Percentiles rank a stretch among this genome's conserved stretches.
Evolutionary conservation across 768 basidiomycete genomes (phyloP).

Genomic region (Lactarius vividus): DNA sequence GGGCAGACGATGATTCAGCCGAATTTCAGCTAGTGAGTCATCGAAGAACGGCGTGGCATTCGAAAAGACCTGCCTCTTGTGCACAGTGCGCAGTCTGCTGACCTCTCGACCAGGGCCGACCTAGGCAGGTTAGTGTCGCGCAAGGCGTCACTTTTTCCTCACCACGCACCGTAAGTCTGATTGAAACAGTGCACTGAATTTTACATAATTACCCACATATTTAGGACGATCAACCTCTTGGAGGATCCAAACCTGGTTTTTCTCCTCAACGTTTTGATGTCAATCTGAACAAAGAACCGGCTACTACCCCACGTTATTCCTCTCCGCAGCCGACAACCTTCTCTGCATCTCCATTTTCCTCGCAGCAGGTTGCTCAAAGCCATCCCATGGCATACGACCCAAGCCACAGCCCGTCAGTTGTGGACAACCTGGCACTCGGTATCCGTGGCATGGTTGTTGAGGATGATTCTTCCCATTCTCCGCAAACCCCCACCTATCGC

Average conservation of each 20-base stretch:
- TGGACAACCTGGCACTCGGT: slow-evolving; percentile 51
- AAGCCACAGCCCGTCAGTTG: slow-evolving; percentile 39
- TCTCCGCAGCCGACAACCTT: slow-evolving; percentile 42
- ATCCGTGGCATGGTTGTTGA: slow-evolving; percentile 62
- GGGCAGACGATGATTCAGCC: slow-evolving; percentile 55
- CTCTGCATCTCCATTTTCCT: slow-evolving; percentile 36
- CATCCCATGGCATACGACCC: slow-evolving; percentile 38
- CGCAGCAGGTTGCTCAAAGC: slow-evolving; percentile 31
- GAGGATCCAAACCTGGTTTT: slow-evolving; percentile 44
- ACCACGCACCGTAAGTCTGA: slow-evolving; percentile 25
- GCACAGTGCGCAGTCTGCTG: slow-evolving; percentile 9
- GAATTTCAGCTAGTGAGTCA: slow-evolving; percentile 46
- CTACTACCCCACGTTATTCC: slow-evolving; percentile 43
- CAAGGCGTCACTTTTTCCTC: slow-evolving; percentile 23
- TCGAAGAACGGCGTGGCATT: background rate
- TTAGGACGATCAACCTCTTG: slow-evolving; percentile 28
- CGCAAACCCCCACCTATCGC: slow-evolving; percentile 36
- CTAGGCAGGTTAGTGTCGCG: slow-evolving; percentile 26
- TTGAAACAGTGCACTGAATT: background rate
- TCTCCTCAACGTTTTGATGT: slow-evolving; percentile 56
- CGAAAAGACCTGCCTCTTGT: slow-evolving; percentile 9
- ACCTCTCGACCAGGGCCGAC: slow-evolving; percentile 16
- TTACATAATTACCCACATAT: slow-evolving; percentile 29
- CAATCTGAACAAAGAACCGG: slow-evolving; percentile 42
- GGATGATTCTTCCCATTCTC: slow-evolving; percentile 45